Percentiles rank a stretch among this genome's conserved stretches.
Conservation (phyloP, 2,329 filamentous ascomycete species). For the Falciphora oryzae region DNA sequence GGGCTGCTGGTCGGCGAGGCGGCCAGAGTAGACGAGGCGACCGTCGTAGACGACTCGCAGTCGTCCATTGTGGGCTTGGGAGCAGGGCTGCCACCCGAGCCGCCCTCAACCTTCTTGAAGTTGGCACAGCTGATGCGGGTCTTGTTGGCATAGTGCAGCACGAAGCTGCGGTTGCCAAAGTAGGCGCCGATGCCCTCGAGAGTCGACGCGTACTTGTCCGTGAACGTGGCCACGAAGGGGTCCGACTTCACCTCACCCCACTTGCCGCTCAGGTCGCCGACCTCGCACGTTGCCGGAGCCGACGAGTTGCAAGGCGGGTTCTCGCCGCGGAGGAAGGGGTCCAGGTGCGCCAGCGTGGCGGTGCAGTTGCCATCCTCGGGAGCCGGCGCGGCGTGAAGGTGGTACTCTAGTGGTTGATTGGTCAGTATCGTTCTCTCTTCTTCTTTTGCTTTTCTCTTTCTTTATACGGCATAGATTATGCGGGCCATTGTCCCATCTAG, state of each 20-base stretch:
- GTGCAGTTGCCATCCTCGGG: conserved; percentile 66
- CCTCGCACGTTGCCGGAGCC: conserved; percentile 61
- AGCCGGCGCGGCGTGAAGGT: conserved; percentile 63
- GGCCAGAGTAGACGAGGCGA: neutral
- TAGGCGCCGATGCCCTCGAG: conserved; percentile 45
- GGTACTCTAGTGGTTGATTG: conserved; percentile 50
- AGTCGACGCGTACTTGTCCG: conserved; percentile 54
- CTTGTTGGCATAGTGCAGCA: conserved; percentile 58
- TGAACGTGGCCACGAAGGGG: conserved; percentile 44
- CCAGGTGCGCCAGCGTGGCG: conserved; percentile 59
- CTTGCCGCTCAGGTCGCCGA: conserved; percentile 73
- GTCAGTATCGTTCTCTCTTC: conserved; percentile 12
- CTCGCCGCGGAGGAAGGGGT: conserved; percentile 63
- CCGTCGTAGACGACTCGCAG: neutral
- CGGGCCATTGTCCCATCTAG: neutral
- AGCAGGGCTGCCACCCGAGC: conserved; percentile 15
- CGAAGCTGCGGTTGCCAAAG: conserved; percentile 60
- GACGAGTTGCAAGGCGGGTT: conserved; percentile 51
- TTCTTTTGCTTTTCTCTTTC: neutral
- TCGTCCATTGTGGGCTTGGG: conserved; percentile 16
- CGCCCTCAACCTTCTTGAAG: conserved; percentile 35
- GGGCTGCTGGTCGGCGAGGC: conserved; percentile 3
- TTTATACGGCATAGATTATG: neutral
- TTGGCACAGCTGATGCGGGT: conserved; percentile 61
- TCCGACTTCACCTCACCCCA: conserved; percentile 53